phyloP scores from a whole-genome alignment of 441 rosid genomes.

The Pelargonium australe region DNA sequence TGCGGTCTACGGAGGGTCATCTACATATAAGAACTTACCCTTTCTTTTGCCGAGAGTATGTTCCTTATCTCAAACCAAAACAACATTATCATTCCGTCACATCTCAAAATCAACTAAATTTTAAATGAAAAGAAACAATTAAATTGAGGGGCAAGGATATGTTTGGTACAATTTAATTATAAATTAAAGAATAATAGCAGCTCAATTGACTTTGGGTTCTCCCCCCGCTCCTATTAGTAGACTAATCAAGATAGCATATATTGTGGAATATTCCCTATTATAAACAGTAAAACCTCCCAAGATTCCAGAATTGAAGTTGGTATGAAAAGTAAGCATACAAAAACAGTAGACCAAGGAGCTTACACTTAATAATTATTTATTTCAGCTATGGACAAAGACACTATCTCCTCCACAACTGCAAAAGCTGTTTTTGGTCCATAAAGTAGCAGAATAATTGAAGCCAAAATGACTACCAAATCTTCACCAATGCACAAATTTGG shows the following conservation, averaged over 20 bases:
- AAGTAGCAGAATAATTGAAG: slow-evolving; percentile 16
- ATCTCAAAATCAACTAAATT: neutral
- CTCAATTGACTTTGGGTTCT: slow-evolving; percentile 28
- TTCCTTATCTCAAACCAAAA: neutral
- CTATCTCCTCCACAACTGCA: slow-evolving; percentile 11
- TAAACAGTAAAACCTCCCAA: neutral
- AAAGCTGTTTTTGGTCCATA: slow-evolving; percentile 20
- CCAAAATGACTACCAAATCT: slow-evolving; percentile 12
- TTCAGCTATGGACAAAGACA: slow-evolving; percentile 15
- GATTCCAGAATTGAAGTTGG: slow-evolving; percentile 23
- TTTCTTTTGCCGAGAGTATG: neutral
- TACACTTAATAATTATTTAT: slow-evolving; percentile 1
- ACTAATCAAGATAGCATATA: too few species aligned
- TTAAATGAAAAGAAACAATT: neutral
- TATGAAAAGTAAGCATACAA: slow-evolving; percentile 19
- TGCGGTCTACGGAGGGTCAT: neutral
- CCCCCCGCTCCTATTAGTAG: neutral
- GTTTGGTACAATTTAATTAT: neutral
- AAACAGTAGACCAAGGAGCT: slow-evolving; percentile 16
- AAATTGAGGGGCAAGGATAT: neutral
- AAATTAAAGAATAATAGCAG: slow-evolving; percentile 8
- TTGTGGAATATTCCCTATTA: too few species aligned
- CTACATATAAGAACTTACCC: neutral
- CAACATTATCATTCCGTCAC: neutral
- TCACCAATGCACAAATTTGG: neutral